Percentiles rank a stretch among this genome's conserved stretches.
Evolutionary conservation across 805 yeast genomes (phyloP).

Genomic region (Schwanniomyces vanrijiae): DNA sequence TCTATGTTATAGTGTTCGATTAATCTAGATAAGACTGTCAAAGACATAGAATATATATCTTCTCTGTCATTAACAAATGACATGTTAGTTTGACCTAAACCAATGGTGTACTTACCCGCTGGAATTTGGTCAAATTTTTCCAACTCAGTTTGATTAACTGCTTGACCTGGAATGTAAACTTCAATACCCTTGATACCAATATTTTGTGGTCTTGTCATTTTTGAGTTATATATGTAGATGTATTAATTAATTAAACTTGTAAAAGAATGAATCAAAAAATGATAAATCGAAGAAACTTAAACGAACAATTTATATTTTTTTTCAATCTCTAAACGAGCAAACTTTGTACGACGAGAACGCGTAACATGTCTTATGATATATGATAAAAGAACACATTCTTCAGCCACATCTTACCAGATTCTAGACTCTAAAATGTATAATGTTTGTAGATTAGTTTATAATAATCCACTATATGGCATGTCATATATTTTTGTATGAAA

Average conservation of each 20-base stretch:
- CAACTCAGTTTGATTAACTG: conserved; percentile 83
- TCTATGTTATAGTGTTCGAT: conserved; percentile 82
- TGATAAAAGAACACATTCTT: not conserved
- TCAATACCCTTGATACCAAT: conserved; percentile 97
- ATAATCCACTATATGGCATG: too few species aligned
- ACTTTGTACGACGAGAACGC: not conserved
- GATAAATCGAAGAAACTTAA: not conserved
- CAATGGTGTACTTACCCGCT: conserved; percentile 95
- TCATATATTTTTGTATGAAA: too few species aligned
- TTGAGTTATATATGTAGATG: not conserved
- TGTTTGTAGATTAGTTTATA: too few species aligned
- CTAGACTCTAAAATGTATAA: not conserved
- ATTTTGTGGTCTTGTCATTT: conserved; percentile 46
- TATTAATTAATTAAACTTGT: not conserved
- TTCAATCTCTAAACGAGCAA: not conserved
- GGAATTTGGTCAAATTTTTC: conserved; percentile 85
- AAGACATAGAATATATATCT: conserved; percentile 91
- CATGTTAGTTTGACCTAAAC: conserved; percentile 98
- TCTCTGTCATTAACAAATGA: conserved; percentile 96
- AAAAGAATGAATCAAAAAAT: not conserved
- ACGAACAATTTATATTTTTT: not conserved
- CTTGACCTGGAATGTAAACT: conserved; percentile 72
- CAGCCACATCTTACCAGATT: not conserved
- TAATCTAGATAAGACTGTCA: conserved; percentile 81
- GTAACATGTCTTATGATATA: not conserved